Conservation (phyloP, 495 filamentous ascomycete species). For the Neohortaea acidophila region DNA sequence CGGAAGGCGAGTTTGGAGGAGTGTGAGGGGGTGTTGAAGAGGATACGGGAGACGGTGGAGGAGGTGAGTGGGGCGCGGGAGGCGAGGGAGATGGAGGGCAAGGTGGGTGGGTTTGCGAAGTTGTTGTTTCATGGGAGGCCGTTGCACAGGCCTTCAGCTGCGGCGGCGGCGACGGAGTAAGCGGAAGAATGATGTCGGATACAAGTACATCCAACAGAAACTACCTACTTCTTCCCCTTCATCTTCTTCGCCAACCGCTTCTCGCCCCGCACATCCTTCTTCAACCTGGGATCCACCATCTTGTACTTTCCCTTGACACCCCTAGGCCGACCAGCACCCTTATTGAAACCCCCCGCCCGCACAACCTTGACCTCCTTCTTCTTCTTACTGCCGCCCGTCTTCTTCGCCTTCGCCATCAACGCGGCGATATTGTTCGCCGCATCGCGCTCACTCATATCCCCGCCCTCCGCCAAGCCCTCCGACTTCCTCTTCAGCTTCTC, state of each 20-base stretch:
- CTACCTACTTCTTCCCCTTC: constrained; percentile 7
- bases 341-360: constrained; percentile 72
- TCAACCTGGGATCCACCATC: constrained; percentile 93
- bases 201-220: not conserved
- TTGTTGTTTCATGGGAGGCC: constrained; percentile 21
- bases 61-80: constrained; percentile 19
- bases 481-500: constrained; percentile 95
- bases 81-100: constrained; percentile 20
- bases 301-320: constrained; percentile 97
- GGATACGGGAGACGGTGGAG: constrained; percentile 11
- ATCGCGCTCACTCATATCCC: constrained; percentile 83
- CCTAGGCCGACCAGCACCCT: constrained; percentile 62
- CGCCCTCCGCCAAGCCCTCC: constrained; percentile 69
- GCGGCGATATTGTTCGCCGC: constrained; percentile 74
- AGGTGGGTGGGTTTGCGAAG: constrained; percentile 21
- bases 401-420: constrained; percentile 63
- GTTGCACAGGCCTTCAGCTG: not conserved
- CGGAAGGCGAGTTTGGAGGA: constrained; percentile 21
- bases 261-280: constrained; percentile 89
- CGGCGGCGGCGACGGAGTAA: not conserved
- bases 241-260: constrained; percentile 62
- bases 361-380: constrained; percentile 75
- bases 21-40: constrained; percentile 18
- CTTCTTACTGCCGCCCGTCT: constrained; percentile 46
- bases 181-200: not conserved